Conservation (phyloP, 2,329 filamentous ascomycete species). For the Zalaria obscura region DNA sequence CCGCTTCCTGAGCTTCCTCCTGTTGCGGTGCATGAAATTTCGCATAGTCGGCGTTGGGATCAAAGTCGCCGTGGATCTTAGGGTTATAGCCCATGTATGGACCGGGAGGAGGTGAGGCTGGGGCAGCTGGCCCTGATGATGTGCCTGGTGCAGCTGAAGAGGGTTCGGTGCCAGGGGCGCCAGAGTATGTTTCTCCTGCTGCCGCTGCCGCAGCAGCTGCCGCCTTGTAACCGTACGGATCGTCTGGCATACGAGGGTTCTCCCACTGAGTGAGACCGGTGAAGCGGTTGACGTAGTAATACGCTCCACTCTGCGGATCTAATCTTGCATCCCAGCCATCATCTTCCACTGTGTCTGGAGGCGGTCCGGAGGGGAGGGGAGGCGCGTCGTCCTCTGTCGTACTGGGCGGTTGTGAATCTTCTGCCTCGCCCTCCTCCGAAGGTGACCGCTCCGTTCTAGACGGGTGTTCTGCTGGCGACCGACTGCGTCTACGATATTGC, state of each 20-base stretch:
- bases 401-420: no score
- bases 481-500: slow-evolving; percentile 1
- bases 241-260: slow-evolving; percentile 59
- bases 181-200: not conserved
- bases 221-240: slow-evolving; percentile 7
- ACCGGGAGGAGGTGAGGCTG: slow-evolving; percentile 14
- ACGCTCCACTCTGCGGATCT: slow-evolving; percentile 54
- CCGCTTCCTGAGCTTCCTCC: slow-evolving; percentile 9
- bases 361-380: slow-evolving; percentile 35
- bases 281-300: slow-evolving; percentile 76
- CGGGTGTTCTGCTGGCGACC: slow-evolving; percentile 3
- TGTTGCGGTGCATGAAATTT: slow-evolving; percentile 22
- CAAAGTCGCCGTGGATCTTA: slow-evolving; percentile 90
- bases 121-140: not conserved
- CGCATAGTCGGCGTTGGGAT: slow-evolving; percentile 90
- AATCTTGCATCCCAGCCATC: slow-evolving; percentile 73
- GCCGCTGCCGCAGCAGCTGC: not conserved
- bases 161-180: slow-evolving; percentile 3
- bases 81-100: slow-evolving; percentile 77
- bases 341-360: slow-evolving; percentile 31
- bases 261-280: slow-evolving; percentile 69
- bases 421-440: not conserved
- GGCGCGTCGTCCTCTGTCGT: slow-evolving; percentile 9
- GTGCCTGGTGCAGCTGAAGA: slow-evolving; percentile 4
- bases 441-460: slow-evolving; percentile 5